A percentile compares a stretch with the other conserved stretches of the same genome.
Evolutionary conservation across 768 basidiomycete species (phyloP).

Genomic region (Suillus brevipes): DNA sequence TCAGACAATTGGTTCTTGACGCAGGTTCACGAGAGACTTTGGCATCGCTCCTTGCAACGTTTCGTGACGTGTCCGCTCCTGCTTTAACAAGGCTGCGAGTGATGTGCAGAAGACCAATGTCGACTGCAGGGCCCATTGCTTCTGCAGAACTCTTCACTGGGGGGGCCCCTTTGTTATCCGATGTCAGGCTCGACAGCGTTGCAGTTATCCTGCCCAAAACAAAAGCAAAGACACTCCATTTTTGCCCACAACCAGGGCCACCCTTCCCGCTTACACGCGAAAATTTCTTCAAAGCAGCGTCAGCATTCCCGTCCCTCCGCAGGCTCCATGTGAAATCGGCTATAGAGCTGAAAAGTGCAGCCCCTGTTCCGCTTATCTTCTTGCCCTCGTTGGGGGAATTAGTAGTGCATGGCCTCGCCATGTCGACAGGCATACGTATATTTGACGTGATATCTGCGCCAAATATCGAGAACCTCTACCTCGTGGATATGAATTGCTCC

Average conservation of each 20-base stretch:
- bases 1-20: conserved; percentile 31
- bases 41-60: conserved; percentile 20
- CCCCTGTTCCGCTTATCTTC: conserved; percentile 21
- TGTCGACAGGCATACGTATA: conserved; percentile 30
- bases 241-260: conserved; percentile 35
- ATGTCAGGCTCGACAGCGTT: conserved; percentile 35
- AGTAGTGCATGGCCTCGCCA: conserved; percentile 31
- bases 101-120: conserved; percentile 33
- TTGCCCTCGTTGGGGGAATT: conserved; percentile 31
- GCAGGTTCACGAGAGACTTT: conserved; percentile 33
- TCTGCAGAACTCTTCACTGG: conserved; percentile 25
- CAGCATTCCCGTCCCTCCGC: conserved; percentile 22
- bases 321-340: conserved; percentile 32
- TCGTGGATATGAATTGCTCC: conserved; percentile 31
- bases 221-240: conserved; percentile 27
- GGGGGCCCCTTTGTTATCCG: conserved; percentile 33
- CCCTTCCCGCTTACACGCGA: conserved; percentile 30
- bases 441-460: conserved; percentile 34
- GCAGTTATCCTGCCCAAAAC: conserved; percentile 26
- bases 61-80: conserved; percentile 29
- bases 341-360: conserved; percentile 26
- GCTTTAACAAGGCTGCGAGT: conserved; percentile 26
- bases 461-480: conserved; percentile 31
- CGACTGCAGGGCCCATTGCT: conserved; percentile 28
- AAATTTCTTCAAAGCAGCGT: conserved; percentile 22